Percentiles rank a stretch among this genome's conserved stretches.
Conservation (phyloP, 805 yeast species). For the Wickerhamiella shivajii region DNA sequence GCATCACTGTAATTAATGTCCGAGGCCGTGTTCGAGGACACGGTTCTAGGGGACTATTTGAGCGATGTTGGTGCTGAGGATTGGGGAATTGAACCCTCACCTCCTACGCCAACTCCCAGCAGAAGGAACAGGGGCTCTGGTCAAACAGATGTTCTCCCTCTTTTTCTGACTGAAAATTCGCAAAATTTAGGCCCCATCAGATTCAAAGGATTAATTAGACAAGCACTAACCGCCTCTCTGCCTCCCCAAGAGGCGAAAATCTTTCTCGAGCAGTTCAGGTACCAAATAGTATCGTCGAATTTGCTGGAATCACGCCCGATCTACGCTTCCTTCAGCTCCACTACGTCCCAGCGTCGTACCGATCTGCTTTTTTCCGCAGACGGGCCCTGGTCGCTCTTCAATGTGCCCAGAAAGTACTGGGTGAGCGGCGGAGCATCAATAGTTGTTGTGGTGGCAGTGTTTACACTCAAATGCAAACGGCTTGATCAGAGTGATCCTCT, state of each 20-base stretch:
- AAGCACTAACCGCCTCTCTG: conserved; percentile 19
- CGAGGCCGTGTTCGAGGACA: conserved; percentile 21
- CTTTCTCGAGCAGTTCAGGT: conserved; percentile 39
- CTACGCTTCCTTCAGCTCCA: conserved; percentile 15
- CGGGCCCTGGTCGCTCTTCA: conserved; percentile 13
- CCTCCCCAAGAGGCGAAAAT: conserved; percentile 20
- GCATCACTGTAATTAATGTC: background rate
- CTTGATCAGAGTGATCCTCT: background rate
- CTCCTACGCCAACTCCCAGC: conserved; percentile 8
- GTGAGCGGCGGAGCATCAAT: conserved; percentile 26
- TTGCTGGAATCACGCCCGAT: conserved; percentile 30
- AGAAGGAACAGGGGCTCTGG: background rate
- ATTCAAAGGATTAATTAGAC: conserved; percentile 16
- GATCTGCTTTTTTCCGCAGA: conserved; percentile 12
- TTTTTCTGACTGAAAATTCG: conserved; percentile 8
- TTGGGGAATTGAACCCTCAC: conserved; percentile 26
- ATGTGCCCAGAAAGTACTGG: conserved; percentile 15
- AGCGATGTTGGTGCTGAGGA: conserved; percentile 20
- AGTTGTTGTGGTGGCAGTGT: conserved; percentile 22
- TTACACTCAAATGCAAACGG: conserved; percentile 12
- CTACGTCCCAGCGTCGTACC: conserved; percentile 12
- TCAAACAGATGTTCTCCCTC: conserved; percentile 9
- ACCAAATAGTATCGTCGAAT: conserved; percentile 35
- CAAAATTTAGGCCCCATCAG: conserved; percentile 12
- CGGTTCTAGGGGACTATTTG: conserved; percentile 22